Evolutionary conservation across 2,329 filamentous ascomycete genomes (phyloP).

Genomic region (Xylariaceae sp.): DNA sequence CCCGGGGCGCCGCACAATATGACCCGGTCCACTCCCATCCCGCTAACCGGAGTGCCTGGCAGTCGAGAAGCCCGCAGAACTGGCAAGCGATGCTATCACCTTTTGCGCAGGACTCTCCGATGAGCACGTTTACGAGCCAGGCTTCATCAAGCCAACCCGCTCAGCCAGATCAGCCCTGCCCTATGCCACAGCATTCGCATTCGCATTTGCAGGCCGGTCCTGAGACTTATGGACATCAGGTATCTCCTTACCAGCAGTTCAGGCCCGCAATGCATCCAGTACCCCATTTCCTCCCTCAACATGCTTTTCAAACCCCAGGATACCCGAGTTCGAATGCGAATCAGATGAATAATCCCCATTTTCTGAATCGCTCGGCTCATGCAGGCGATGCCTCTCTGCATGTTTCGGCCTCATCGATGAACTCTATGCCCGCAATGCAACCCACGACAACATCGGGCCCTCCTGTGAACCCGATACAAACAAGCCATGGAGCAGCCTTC

Average conservation of each 20-base stretch:
- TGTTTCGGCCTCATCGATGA: slow-evolving; percentile 1
- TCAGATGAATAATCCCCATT: slow-evolving; percentile 9
- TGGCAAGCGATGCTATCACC: slow-evolving; percentile 13
- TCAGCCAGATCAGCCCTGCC: slow-evolving; percentile 4
- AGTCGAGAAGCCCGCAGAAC: slow-evolving; percentile 11
- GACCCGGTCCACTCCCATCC: slow-evolving; percentile 24
- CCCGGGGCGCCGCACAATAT: slow-evolving; percentile 21
- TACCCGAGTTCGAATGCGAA: slow-evolving; percentile 1
- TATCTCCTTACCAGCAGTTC: slow-evolving; percentile 4
- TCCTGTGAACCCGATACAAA: not conserved
- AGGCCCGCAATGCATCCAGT: slow-evolving; percentile 14
- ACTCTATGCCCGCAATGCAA: slow-evolving; percentile 4
- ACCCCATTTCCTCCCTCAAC: slow-evolving; percentile 7
- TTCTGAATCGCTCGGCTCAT: slow-evolving; percentile 4
- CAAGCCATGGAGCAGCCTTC: slow-evolving; percentile 5
- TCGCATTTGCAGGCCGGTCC: slow-evolving; percentile 1
- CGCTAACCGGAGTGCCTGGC: slow-evolving; percentile 7
- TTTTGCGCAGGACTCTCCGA: not conserved
- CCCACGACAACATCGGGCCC: not conserved
- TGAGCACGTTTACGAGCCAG: not conserved
- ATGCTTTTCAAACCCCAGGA: not conserved
- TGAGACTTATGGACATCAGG: slow-evolving; percentile 4
- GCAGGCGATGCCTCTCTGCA: not conserved
- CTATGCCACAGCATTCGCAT: slow-evolving; percentile 1
- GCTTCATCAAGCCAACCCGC: slow-evolving; percentile 3